These are phyloP conservation scores for Leptodontidium sp. DNA, from an alignment of 2,329 filamentous ascomycete genomes.

Conservation along the genomic window DNA sequence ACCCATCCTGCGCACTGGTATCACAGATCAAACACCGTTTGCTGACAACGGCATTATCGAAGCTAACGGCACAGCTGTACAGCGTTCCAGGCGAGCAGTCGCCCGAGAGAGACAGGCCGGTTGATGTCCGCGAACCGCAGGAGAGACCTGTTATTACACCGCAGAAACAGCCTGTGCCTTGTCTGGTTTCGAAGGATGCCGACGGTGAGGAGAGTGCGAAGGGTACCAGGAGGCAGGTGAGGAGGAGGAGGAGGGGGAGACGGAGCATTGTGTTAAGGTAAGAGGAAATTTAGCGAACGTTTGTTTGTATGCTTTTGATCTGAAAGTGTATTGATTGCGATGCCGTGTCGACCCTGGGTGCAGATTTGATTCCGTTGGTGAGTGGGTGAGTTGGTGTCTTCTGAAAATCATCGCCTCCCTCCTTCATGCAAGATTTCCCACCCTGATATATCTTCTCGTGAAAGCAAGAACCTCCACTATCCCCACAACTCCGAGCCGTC, in stretches of 20 bases:
- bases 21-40: conserved; percentile 24
- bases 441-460: too few species aligned
- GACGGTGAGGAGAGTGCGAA: too few species aligned
- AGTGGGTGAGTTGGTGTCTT: too few species aligned
- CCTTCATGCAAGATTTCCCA: too few species aligned
- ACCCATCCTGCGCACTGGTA: conserved; percentile 25
- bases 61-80: conserved; percentile 17
- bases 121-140: conserved; percentile 19
- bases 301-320: background rate
- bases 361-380: too few species aligned
- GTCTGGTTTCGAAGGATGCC: background rate
- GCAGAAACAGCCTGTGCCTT: conserved; percentile 26
- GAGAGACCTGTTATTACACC: conserved; percentile 20
- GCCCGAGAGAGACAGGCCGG: conserved; percentile 17
- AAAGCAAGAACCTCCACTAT: background rate
- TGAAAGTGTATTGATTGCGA: background rate
- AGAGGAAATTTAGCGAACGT: too few species aligned
- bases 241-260: background rate
- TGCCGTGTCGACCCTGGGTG: too few species aligned
- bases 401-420: too few species aligned
- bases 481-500: background rate
- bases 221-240: background rate
- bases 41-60: conserved; percentile 21
- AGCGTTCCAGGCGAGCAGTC: background rate
- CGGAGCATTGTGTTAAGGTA: background rate